Percentiles rank a stretch among this genome's conserved stretches.
These are phyloP conservation scores for Rhizopogon vinicolor DNA, from an alignment of 768 basidiomycete genomes.

Conservation along the genomic window DNA sequence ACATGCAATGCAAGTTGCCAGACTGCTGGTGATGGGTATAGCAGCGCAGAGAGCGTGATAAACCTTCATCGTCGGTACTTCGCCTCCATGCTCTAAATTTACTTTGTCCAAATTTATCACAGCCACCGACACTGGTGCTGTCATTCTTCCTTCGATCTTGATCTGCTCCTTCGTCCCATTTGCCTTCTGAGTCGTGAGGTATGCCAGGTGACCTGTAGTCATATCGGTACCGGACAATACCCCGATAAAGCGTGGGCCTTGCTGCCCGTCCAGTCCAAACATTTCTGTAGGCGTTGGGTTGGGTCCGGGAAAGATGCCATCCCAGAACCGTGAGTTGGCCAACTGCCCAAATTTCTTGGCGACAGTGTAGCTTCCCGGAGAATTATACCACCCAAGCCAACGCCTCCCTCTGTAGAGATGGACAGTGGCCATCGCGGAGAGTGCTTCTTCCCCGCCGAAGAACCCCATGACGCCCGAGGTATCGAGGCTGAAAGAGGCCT, in stretches of 20 bases:
- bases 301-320: conserved; percentile 27
- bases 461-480: conserved; percentile 29
- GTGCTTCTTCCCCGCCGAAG: conserved; percentile 34
- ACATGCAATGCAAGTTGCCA: conserved; percentile 19
- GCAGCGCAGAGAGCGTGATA: conserved; percentile 12
- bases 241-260: conserved; percentile 22
- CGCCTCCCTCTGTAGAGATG: conserved; percentile 25
- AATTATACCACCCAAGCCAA: conserved; percentile 34
- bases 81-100: conserved; percentile 13
- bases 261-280: conserved; percentile 24
- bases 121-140: conserved; percentile 13
- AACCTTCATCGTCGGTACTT: conserved; percentile 1
- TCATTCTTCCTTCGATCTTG: conserved; percentile 12
- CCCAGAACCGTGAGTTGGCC: conserved; percentile 25
- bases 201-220: conserved; percentile 27
- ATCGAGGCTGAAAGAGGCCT: conserved; percentile 17
- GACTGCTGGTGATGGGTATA: conserved; percentile 21
- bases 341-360: conserved; percentile 29
- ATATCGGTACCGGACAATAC: conserved; percentile 25
- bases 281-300: conserved; percentile 21
- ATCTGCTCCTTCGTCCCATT: neutral
- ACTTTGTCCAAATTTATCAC: conserved; percentile 17
- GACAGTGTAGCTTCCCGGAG: conserved; percentile 31
- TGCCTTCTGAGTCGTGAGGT: conserved; percentile 18
- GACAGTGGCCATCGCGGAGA: conserved; percentile 32